A percentile compares a stretch with the other conserved stretches of the same genome.
These are phyloP conservation scores for Luffa aegyptiaca DNA, from an alignment of 306 rosid species.

Conservation along the genomic window DNA sequence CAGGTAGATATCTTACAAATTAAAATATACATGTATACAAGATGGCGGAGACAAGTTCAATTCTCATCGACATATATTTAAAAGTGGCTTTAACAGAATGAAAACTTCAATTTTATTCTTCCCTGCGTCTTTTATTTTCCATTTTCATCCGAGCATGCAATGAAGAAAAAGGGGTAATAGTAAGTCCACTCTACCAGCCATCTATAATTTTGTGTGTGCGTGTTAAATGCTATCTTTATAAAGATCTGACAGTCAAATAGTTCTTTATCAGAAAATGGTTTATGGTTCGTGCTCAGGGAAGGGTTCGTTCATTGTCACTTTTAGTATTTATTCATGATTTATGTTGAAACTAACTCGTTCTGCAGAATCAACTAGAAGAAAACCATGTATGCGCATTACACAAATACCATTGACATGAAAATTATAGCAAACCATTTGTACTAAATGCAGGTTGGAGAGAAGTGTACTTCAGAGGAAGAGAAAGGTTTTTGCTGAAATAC, in stretches of 20 bases:
- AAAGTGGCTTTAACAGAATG: neutral
- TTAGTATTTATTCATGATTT: neutral
- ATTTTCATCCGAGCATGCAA: neutral
- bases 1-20: constrained; percentile 19
- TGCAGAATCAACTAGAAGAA: neutral
- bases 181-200: neutral
- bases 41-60: neutral
- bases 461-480: neutral
- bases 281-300: neutral
- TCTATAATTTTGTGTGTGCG: neutral
- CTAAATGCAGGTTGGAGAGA: neutral
- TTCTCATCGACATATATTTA: neutral
- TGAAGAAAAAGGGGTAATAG: neutral
- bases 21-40: neutral
- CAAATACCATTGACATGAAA: neutral
- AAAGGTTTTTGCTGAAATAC: neutral
- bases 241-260: neutral
- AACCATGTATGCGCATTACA: neutral
- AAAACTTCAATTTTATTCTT: neutral
- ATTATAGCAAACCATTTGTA: neutral
- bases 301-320: neutral
- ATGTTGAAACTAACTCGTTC: neutral
- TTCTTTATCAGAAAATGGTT: neutral
- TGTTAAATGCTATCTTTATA: neutral
- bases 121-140: neutral